A percentile compares a stretch with the other conserved stretches of the same genome.
Conservation (phyloP, 495 filamentous ascomycete genomes). For the Astrothelium macrocarpum region DNA sequence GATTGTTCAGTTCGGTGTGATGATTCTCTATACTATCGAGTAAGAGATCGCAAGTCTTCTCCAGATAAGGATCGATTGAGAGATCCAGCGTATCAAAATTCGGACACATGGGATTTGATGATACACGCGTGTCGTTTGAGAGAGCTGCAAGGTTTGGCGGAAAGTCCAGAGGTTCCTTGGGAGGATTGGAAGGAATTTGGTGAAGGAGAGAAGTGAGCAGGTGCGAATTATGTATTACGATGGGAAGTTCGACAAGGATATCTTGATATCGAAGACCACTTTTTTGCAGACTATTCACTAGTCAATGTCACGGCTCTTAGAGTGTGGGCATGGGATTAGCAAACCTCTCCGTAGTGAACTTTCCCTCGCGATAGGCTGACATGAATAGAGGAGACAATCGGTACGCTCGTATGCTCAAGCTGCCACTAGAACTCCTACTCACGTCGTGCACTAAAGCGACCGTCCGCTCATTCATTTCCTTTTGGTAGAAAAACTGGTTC, state of each 20-base stretch:
- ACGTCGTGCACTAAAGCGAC: slow-evolving; percentile 94
- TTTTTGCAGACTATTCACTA: slow-evolving; percentile 65
- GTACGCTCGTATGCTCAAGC: slow-evolving; percentile 83
- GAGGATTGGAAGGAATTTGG: slow-evolving; percentile 59
- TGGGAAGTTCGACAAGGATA: slow-evolving; percentile 84
- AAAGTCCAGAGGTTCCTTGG: slow-evolving; percentile 52
- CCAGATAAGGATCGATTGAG: slow-evolving; percentile 94
- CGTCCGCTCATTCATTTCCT: slow-evolving; percentile 80
- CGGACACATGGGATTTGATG: slow-evolving; percentile 60
- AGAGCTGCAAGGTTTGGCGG: slow-evolving; percentile 71
- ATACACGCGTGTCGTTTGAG: slow-evolving; percentile 39
- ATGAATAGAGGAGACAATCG: slow-evolving; percentile 81
- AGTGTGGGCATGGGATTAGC: slow-evolving; percentile 20
- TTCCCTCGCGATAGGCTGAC: slow-evolving; percentile 85
- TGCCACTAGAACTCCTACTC: slow-evolving; percentile 84
- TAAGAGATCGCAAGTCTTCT: slow-evolving; percentile 92
- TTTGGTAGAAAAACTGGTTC: slow-evolving; percentile 96
- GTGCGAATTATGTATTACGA: slow-evolving; percentile 91
- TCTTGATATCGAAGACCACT: slow-evolving; percentile 88
- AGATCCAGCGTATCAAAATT: slow-evolving; percentile 83
- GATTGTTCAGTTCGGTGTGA: slow-evolving; percentile 97
- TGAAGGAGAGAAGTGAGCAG: slow-evolving; percentile 91
- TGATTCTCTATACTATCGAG: slow-evolving; percentile 94
- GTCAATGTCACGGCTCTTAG: slow-evolving; percentile 21
- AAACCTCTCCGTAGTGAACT: slow-evolving; percentile 92